These are phyloP conservation scores for Boletus edulis DNA, from an alignment of 768 basidiomycete species.

Conservation along the genomic window DNA sequence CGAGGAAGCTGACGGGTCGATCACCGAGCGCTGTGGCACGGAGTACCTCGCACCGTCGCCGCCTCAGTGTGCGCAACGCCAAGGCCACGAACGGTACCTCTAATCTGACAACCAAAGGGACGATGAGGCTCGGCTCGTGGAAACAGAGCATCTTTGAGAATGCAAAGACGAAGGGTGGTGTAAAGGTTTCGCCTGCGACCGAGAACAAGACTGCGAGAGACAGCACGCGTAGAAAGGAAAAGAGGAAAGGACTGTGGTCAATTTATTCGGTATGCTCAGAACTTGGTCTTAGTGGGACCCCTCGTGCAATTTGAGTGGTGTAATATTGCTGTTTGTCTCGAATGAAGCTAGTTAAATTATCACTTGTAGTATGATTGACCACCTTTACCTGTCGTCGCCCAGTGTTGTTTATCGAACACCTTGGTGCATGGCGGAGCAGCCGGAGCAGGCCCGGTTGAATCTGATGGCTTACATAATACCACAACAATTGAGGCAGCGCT, in stretches of 20 bases:
- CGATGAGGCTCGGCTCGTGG: constrained; percentile 26
- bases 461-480: too few relatives aligned
- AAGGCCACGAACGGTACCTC: constrained; percentile 7
- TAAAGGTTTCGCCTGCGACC: constrained; percentile 7
- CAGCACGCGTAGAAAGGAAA: constrained; percentile 14
- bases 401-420: too few relatives aligned
- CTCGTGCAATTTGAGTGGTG: constrained; percentile 3
- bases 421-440: too few relatives aligned
- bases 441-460: too few relatives aligned
- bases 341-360: too few relatives aligned
- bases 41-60: constrained; percentile 13
- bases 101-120: constrained; percentile 15
- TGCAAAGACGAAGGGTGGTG: constrained; percentile 6
- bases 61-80: constrained; percentile 11
- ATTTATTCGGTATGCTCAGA: constrained; percentile 30
- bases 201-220: constrained; percentile 14
- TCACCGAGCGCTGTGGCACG: neutral
- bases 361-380: too few relatives aligned
- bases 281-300: constrained; percentile 14
- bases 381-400: too few relatives aligned
- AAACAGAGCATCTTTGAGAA: constrained; percentile 24
- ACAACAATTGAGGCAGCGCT: too few relatives aligned
- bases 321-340: too few relatives aligned
- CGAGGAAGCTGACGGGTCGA: constrained; percentile 7
- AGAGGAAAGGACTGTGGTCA: constrained; percentile 26